A percentile compares a stretch with the other conserved stretches of the same genome.
These are phyloP conservation scores for Guyanaporus albipodus DNA, from an alignment of 768 basidiomycete genomes.

Conservation along the genomic window DNA sequence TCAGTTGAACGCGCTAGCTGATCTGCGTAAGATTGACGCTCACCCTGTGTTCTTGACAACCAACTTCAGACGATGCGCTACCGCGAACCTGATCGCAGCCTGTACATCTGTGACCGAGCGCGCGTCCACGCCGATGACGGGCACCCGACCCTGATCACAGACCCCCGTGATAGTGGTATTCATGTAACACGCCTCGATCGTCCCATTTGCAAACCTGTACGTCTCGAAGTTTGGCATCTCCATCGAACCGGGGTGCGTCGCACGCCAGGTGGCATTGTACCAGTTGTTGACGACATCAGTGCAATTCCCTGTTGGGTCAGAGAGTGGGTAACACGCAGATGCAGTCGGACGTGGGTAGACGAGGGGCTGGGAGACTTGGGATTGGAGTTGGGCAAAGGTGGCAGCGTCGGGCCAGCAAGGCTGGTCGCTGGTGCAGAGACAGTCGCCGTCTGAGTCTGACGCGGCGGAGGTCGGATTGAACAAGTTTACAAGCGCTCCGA, in stretches of 20 bases:
- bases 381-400: constrained; percentile 13
- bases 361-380: constrained; percentile 15
- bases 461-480: no score
- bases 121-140: constrained; percentile 24
- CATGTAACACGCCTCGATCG: constrained; percentile 34
- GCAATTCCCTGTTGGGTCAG: constrained; percentile 36
- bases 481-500: no score
- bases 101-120: constrained; percentile 24
- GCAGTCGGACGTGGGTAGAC: constrained; percentile 10
- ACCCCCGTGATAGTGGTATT: constrained; percentile 28
- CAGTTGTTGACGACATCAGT: constrained; percentile 26
- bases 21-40: no score
- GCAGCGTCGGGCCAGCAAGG: constrained; percentile 17
- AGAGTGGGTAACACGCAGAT: constrained; percentile 18
- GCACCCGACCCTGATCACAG: constrained; percentile 26
- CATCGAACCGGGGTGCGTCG: constrained; percentile 40
- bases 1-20: no score
- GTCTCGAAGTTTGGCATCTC: constrained; percentile 34
- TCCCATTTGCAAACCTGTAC: constrained; percentile 39
- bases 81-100: constrained; percentile 23
- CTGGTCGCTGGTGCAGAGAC: constrained; percentile 16
- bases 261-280: constrained; percentile 38
- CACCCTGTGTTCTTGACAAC: constrained; percentile 30
- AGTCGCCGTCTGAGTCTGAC: background rate
- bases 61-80: constrained; percentile 18